A percentile compares a stretch with the other conserved stretches of the same genome.
phyloP scores from a whole-genome alignment of 148 eudicot genomes.

The Bassia scoparia region DNA sequence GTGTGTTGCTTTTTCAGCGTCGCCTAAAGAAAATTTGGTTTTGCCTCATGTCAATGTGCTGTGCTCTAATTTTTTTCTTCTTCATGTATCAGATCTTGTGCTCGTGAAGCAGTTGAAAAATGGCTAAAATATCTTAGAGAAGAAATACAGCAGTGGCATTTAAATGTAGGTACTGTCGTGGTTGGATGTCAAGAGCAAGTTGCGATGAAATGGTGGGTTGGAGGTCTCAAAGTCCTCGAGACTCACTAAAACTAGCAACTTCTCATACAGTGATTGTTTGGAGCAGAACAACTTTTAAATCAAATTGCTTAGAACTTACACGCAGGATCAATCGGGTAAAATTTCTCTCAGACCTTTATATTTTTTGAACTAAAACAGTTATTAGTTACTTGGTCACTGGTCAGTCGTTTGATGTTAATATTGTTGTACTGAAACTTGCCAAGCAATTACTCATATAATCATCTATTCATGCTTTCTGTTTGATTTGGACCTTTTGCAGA shows the following conservation, averaged over 20 bases:
- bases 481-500: slow-evolving; percentile 41
- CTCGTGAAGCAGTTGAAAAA: slow-evolving; percentile 92
- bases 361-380: neutral
- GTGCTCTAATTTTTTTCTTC: slow-evolving; percentile 11
- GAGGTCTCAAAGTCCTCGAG: slow-evolving; percentile 76
- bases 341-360: neutral
- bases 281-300: slow-evolving; percentile 89
- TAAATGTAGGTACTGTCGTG: slow-evolving; percentile 98
- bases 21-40: neutral
- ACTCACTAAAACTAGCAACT: slow-evolving; percentile 53
- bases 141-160: slow-evolving; percentile 89
- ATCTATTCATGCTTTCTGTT: slow-evolving; percentile 1
- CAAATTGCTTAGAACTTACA: slow-evolving; percentile 81
- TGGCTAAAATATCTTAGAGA: slow-evolving; percentile 99
- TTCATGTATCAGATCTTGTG: slow-evolving; percentile 70
- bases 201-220: slow-evolving; percentile 73
- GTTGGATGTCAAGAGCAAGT: slow-evolving; percentile 89
- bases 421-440: neutral
- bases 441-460: neutral
- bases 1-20: neutral
- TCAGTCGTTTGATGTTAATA: neutral
- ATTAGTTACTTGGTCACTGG: too few species aligned
- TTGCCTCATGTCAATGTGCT: neutral
- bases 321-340: slow-evolving; percentile 90
- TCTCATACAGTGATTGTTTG: slow-evolving; percentile 89